Percentiles rank a stretch among this genome's conserved stretches.
phyloP scores from a whole-genome alignment of 345 rosid species.

The Linum trigynum region DNA sequence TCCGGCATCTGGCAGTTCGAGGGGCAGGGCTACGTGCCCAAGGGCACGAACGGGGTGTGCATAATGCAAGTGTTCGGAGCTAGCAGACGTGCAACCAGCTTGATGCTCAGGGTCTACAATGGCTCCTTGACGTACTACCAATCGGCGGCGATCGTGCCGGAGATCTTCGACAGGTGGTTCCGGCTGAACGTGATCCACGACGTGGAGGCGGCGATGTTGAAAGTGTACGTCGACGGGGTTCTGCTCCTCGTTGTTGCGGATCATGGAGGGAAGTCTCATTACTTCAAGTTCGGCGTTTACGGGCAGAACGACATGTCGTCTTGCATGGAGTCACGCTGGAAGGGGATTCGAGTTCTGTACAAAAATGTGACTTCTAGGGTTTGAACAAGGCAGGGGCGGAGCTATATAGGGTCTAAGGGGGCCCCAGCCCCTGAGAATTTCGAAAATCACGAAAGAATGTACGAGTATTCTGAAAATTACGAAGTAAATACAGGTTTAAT shows the following conservation, averaged over 20 bases:
- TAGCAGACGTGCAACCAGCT: background rate
- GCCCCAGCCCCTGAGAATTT: no score
- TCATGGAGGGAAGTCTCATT: slow-evolving; percentile 24
- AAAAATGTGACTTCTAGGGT: background rate
- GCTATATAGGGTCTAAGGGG: no score
- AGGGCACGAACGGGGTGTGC: background rate
- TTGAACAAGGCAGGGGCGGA: no score
- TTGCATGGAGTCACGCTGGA: slow-evolving; percentile 39
- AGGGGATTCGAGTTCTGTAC: slow-evolving; percentile 14
- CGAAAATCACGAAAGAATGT: no score
- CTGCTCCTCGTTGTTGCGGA: slow-evolving; percentile 16
- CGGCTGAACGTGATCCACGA: slow-evolving; percentile 33
- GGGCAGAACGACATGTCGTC: slow-evolving; percentile 15
- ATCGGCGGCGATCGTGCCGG: background rate
- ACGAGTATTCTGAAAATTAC: no score
- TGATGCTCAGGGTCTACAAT: background rate
- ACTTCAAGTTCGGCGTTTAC: slow-evolving; percentile 33
- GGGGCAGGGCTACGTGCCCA: background rate
- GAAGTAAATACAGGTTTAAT: no score
- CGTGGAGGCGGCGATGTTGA: slow-evolving; percentile 15
- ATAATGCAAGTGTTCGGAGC: slow-evolving; percentile 3
- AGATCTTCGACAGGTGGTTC: slow-evolving; percentile 11
- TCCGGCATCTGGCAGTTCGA: background rate
- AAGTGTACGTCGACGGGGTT: slow-evolving; percentile 24
- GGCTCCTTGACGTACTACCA: background rate